phyloP scores from a whole-genome alignment of 176 grass and related monocot species.

The Rhynchospora breviuscula region DNA sequence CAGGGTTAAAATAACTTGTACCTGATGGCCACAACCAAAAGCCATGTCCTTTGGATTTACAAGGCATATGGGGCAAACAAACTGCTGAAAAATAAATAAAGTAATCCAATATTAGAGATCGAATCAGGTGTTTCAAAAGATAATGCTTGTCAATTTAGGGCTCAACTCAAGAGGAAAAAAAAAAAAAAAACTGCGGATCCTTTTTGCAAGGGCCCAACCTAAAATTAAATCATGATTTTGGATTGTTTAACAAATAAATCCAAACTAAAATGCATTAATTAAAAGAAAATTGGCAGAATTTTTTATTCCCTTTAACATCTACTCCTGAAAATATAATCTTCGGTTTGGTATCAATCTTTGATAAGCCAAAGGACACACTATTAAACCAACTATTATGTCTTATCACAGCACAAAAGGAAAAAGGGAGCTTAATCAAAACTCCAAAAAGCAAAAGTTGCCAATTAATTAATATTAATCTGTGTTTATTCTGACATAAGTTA shows the following conservation, averaged over 20 bases:
- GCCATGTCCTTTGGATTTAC: slow-evolving; percentile 31
- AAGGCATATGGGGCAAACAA: slow-evolving; percentile 33
- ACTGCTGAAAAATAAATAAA: slow-evolving; percentile 8
- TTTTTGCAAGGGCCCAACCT: neutral
- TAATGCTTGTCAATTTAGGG: neutral
- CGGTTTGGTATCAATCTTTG: too few relatives aligned
- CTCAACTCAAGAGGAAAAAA: too few relatives aligned
- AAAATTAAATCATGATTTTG: neutral
- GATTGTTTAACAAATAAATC: neutral
- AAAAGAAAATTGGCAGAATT: neutral
- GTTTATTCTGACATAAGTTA: too few relatives aligned
- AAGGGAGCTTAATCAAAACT: too few relatives aligned
- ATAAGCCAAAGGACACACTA: neutral
- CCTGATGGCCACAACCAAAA: slow-evolving; percentile 39
- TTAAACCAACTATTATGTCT: neutral
- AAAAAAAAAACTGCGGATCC: too few relatives aligned
- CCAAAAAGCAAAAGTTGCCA: too few relatives aligned
- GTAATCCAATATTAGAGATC: slow-evolving; percentile 7
- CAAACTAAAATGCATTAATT: neutral
- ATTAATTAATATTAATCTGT: too few relatives aligned
- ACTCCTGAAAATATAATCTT: neutral
- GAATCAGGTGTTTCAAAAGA: neutral
- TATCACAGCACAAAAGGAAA: too few relatives aligned
- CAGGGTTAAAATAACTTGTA: neutral
- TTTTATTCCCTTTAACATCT: neutral